These are phyloP conservation scores for Salvia rosmarinus DNA, from an alignment of 257 asterid genomes.

Conservation along the genomic window DNA sequence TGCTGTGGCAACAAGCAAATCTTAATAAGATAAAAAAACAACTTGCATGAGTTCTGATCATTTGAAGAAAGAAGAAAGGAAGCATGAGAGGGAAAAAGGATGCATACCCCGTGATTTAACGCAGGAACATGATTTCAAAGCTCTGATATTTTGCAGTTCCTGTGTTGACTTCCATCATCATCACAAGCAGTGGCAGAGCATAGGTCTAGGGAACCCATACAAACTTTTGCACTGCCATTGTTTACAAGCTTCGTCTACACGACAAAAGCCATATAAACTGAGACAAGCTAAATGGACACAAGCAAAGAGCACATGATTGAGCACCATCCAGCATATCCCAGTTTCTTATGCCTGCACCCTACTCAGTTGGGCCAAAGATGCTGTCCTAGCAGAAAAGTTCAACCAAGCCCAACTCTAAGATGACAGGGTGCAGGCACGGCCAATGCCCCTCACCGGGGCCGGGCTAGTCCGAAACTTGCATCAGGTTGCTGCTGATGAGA, in stretches of 20 bases:
- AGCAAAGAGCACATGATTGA: constrained; percentile 23
- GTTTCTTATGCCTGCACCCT: constrained; percentile 93
- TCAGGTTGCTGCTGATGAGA: constrained; percentile 77
- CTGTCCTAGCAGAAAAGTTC: constrained; percentile 55
- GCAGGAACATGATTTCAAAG: constrained; percentile 31
- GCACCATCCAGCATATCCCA: constrained; percentile 55
- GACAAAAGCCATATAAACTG: constrained; percentile 56
- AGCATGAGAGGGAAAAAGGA: background rate
- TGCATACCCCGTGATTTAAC: constrained; percentile 43
- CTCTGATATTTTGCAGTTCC: constrained; percentile 45
- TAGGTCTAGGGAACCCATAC: constrained; percentile 54
- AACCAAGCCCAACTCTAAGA: constrained; percentile 40
- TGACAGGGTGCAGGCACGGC: constrained; percentile 93
- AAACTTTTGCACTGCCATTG: constrained; percentile 44
- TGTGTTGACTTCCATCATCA: constrained; percentile 42
- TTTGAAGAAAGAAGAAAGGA: background rate
- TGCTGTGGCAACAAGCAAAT: constrained; percentile 34
- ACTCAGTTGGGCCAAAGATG: constrained; percentile 48
- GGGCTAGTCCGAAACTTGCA: constrained; percentile 88
- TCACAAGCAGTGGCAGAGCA: constrained; percentile 38
- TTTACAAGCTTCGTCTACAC: constrained; percentile 44
- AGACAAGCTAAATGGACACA: constrained; percentile 49
- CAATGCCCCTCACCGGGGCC: constrained; percentile 99
- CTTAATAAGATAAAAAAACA: background rate
- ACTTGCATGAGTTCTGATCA: background rate